phyloP scores from a whole-genome alignment of 352 stramenopile species.

The Phytophthora europaea region DNA sequence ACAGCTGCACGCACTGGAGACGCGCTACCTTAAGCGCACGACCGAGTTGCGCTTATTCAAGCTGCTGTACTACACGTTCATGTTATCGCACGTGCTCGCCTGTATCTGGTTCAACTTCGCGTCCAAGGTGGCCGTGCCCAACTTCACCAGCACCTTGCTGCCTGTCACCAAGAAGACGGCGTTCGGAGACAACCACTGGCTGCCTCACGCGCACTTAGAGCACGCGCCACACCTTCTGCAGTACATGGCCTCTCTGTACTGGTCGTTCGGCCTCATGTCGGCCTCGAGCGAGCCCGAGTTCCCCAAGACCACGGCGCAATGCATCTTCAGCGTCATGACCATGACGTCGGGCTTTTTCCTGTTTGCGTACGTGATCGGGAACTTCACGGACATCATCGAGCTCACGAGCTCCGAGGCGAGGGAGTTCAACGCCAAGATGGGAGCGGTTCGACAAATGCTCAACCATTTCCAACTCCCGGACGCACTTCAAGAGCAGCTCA shows the following conservation, averaged over 20 bases:
- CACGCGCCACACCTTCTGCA: conserved; percentile 37
- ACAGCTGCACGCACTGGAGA: conserved; percentile 61
- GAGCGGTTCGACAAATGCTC: conserved; percentile 62
- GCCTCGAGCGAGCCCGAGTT: conserved; percentile 62
- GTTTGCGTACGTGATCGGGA: conserved; percentile 77
- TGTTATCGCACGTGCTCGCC: conserved; percentile 65
- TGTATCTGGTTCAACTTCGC: conserved; percentile 80
- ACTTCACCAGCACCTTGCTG: conserved; percentile 18
- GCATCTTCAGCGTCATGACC: conserved; percentile 59
- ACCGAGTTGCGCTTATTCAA: conserved; percentile 72
- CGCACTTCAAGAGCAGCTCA: conserved; percentile 55
- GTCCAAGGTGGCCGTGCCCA: conserved; percentile 39
- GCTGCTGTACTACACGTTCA: conserved; percentile 78
- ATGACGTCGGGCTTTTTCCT: conserved; percentile 78
- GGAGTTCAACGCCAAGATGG: conserved; percentile 66
- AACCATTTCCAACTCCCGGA: conserved; percentile 62
- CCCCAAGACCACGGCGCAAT: conserved; percentile 59
- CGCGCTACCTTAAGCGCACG: conserved; percentile 68
- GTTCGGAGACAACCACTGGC: conserved; percentile 48
- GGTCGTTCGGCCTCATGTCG: conserved; percentile 71
- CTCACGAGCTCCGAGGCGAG: conserved; percentile 68
- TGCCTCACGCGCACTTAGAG: conserved; percentile 43
- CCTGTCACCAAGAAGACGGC: not conserved
- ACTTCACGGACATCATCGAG: conserved; percentile 70
- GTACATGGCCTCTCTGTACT: conserved; percentile 70